These are phyloP conservation scores for Chaetomiaceae sp. DNA, from an alignment of 2,329 filamentous ascomycete species.

Conservation along the genomic window DNA sequence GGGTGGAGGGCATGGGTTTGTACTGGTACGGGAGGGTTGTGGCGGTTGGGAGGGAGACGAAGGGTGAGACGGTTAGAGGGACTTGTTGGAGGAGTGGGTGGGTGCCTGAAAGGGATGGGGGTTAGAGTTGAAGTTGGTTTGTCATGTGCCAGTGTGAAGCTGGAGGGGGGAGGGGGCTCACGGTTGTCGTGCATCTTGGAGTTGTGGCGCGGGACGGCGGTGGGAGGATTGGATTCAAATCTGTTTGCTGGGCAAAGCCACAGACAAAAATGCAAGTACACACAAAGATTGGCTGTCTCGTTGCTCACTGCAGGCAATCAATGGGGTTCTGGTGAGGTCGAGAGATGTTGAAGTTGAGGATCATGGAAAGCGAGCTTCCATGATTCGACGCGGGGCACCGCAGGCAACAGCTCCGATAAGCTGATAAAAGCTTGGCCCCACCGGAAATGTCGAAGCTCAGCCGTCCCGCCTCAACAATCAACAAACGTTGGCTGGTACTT, in stretches of 20 bases:
- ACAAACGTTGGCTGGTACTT: too few species aligned
- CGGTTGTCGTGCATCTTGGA: constrained; percentile 35
- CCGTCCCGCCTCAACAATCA: not conserved
- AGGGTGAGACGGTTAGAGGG: constrained; percentile 88
- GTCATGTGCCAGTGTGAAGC: not conserved
- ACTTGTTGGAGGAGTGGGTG: constrained; percentile 89
- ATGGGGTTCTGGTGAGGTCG: too few species aligned
- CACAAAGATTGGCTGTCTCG: too few species aligned
- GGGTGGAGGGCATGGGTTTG: constrained; percentile 78
- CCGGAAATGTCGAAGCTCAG: constrained; percentile 11
- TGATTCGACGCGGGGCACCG: too few species aligned
- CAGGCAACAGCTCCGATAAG: constrained; percentile 14
- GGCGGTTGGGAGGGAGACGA: constrained; percentile 81
- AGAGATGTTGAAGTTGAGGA: too few species aligned
- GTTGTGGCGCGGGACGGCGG: not conserved
- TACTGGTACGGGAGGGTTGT: constrained; percentile 95
- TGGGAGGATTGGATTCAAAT: too few species aligned
- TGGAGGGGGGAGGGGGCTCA: constrained; percentile 13
- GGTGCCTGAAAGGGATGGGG: too few species aligned
- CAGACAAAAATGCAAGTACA: too few species aligned
- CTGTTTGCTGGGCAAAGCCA: too few species aligned
- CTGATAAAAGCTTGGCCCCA: constrained; percentile 18
- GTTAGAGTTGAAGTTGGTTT: constrained; percentile 5
- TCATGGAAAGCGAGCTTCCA: too few species aligned
- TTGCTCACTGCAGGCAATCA: too few species aligned